A percentile compares a stretch with the other conserved stretches of the same genome.
These are phyloP conservation scores for Psilocybe azurescens DNA, from an alignment of 768 basidiomycete species.

Conservation along the genomic window DNA sequence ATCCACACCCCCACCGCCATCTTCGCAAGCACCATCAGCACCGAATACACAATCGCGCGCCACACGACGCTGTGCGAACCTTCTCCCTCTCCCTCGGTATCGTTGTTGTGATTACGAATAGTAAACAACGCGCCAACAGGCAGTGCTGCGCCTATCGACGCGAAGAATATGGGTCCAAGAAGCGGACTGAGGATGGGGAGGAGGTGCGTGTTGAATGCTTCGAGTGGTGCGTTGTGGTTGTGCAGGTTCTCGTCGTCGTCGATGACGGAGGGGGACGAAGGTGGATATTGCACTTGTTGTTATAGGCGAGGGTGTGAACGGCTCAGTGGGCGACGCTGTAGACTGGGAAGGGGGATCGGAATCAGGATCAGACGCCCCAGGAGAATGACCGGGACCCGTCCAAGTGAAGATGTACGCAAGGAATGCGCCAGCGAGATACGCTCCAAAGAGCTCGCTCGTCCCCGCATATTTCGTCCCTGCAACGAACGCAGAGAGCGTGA, in stretches of 20 bases:
- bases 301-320: background rate
- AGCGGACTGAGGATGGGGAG: constrained; percentile 44
- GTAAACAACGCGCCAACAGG: constrained; percentile 48
- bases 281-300: background rate
- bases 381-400: too few species aligned
- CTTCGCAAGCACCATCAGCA: constrained; percentile 65
- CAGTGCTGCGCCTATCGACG: constrained; percentile 63
- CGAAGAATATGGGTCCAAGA: constrained; percentile 70
- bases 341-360: too few species aligned
- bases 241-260: background rate
- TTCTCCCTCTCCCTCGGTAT: background rate
- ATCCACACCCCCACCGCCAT: constrained; percentile 51
- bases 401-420: constrained; percentile 39
- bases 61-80: constrained; percentile 42
- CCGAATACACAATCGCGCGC: constrained; percentile 60
- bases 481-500: constrained; percentile 47
- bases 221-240: constrained; percentile 4
- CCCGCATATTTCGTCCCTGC: constrained; percentile 57
- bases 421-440: constrained; percentile 61
- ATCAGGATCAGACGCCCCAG: too few species aligned
- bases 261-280: background rate
- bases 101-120: constrained; percentile 39
- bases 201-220: constrained; percentile 42
- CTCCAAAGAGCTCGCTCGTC: constrained; percentile 66
- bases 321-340: too few species aligned